Percentiles rank a stretch among this genome's conserved stretches.
phyloP scores from a whole-genome alignment of 2,329 filamentous ascomycete species.

The Mycosphaerelloides madeirae region DNA sequence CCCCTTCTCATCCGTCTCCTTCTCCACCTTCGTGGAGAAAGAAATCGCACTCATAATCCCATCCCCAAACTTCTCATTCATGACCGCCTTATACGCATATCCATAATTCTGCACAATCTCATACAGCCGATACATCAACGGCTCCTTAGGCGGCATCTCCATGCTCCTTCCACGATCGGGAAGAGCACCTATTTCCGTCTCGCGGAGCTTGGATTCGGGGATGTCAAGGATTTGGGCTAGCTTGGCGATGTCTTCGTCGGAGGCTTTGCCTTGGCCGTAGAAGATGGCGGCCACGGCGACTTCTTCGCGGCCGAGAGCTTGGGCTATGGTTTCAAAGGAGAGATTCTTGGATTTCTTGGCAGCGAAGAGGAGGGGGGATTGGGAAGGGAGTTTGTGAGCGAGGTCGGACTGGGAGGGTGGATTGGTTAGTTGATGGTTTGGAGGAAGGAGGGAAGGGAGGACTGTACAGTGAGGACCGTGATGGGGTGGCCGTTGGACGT shows the following conservation, averaged over 20 bases:
- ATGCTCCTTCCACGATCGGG: conserved; percentile 75
- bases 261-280: conserved; percentile 78
- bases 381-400: conserved; percentile 62
- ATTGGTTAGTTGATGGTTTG: not conserved
- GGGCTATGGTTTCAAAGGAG: conserved; percentile 73
- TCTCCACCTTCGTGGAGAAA: conserved; percentile 81
- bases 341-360: conserved; percentile 73
- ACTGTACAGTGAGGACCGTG: conserved; percentile 18
- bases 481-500: conserved; percentile 21
- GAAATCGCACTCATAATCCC: conserved; percentile 96
- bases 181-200: conserved; percentile 62
- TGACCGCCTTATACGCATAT: conserved; percentile 87
- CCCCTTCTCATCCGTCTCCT: conserved; percentile 76
- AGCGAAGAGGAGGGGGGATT: conserved; percentile 69
- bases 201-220: conserved; percentile 49
- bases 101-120: conserved; percentile 97
- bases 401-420: conserved; percentile 53
- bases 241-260: conserved; percentile 62
- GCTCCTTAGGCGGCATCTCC: conserved; percentile 80
- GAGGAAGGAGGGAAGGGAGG: not conserved
- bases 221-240: conserved; percentile 64
- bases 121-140: conserved; percentile 83
- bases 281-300: conserved; percentile 84
- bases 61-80: conserved; percentile 79
- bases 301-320: conserved; percentile 70